Percentiles rank a stretch among this genome's conserved stretches.
Evolutionary conservation across 1,284 basidiomycete species (phyloP).

Genomic region (Wallemia ichthyophaga): DNA sequence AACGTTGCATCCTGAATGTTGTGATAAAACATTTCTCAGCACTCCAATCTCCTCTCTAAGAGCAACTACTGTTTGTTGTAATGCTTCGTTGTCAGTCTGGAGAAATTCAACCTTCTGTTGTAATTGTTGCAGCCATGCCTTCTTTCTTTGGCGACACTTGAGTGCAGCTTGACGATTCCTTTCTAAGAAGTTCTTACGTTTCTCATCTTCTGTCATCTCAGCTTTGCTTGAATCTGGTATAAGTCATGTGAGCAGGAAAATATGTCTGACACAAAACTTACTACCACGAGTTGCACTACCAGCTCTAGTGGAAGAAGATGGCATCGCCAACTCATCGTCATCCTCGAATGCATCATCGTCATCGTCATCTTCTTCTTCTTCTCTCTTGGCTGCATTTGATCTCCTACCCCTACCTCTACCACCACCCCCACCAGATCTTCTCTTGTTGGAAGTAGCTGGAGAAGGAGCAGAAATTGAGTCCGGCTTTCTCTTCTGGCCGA

Average conservation of each 20-base stretch:
- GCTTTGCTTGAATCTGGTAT: slow-evolving; percentile 29
- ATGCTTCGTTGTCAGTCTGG: slow-evolving; percentile 72
- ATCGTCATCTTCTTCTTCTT: slow-evolving; percentile 8
- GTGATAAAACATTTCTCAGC: slow-evolving; percentile 19
- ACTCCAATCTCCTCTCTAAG: slow-evolving; percentile 27
- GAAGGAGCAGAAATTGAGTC: slow-evolving; percentile 12
- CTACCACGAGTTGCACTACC: slow-evolving; percentile 8
- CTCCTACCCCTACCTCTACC: slow-evolving; percentile 23
- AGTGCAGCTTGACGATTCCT: slow-evolving; percentile 89
- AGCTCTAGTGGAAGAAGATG: slow-evolving; percentile 7
- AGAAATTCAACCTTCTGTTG: slow-evolving; percentile 81
- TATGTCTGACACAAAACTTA: slow-evolving; percentile 8
- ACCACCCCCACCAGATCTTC: slow-evolving; percentile 9
- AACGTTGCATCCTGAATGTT: slow-evolving; percentile 14
- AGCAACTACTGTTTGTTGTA: slow-evolving; percentile 24
- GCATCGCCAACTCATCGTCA: slow-evolving; percentile 11
- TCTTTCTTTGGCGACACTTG: slow-evolving; percentile 95
- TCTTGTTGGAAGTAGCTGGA: slow-evolving; percentile 11
- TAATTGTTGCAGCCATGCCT: slow-evolving; percentile 76
- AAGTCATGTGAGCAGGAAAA: slow-evolving; percentile 9
- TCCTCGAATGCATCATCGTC: slow-evolving; percentile 9
- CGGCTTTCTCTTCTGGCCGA: slow-evolving; percentile 12
- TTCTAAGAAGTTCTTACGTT: slow-evolving; percentile 73
- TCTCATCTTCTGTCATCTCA: slow-evolving; percentile 77
- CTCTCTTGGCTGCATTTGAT: slow-evolving; percentile 5